Conservation (phyloP, 345 rosid genomes). For the Euphorbia tirucalli region DNA sequence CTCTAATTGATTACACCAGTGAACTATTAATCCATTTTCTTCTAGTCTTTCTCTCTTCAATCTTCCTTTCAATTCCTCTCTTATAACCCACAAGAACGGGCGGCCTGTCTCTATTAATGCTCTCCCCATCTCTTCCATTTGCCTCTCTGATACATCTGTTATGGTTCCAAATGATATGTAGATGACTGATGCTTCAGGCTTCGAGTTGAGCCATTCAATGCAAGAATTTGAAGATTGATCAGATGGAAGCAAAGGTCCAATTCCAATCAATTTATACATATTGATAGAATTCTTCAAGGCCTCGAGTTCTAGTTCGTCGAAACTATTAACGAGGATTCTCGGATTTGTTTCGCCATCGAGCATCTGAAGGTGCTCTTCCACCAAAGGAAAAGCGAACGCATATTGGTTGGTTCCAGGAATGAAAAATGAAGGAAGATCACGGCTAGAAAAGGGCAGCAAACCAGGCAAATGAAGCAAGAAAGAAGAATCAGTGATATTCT, state of each 20-base stretch:
- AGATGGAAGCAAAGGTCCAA: constrained; percentile 57
- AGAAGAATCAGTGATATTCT: constrained; percentile 13
- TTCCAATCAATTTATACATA: constrained; percentile 27
- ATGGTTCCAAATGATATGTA: constrained; percentile 61
- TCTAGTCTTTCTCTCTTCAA: constrained; percentile 41
- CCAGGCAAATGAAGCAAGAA: constrained; percentile 40
- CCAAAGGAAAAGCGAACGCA: background rate
- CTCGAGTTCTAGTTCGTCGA: constrained; percentile 53
- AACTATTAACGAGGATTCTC: constrained; percentile 54
- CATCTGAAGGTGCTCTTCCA: constrained; percentile 37
- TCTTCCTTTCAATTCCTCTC: constrained; percentile 28
- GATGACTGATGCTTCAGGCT: constrained; percentile 28
- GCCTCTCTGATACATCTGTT: constrained; percentile 35
- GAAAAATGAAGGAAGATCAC: constrained; percentile 57
- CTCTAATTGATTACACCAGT: constrained; percentile 69
- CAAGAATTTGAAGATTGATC: constrained; percentile 23
- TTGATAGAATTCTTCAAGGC: constrained; percentile 34
- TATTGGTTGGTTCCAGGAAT: constrained; percentile 14
- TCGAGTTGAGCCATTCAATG: constrained; percentile 44
- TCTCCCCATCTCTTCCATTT: constrained; percentile 42
- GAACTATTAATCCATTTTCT: constrained; percentile 49
- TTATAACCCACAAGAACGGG: constrained; percentile 58
- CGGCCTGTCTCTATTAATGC: constrained; percentile 33
- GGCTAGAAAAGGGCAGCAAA: constrained; percentile 32
- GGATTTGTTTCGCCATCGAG: constrained; percentile 40